Conservation (phyloP, 768 basidiomycete species). For the Mycena maculata region DNA sequence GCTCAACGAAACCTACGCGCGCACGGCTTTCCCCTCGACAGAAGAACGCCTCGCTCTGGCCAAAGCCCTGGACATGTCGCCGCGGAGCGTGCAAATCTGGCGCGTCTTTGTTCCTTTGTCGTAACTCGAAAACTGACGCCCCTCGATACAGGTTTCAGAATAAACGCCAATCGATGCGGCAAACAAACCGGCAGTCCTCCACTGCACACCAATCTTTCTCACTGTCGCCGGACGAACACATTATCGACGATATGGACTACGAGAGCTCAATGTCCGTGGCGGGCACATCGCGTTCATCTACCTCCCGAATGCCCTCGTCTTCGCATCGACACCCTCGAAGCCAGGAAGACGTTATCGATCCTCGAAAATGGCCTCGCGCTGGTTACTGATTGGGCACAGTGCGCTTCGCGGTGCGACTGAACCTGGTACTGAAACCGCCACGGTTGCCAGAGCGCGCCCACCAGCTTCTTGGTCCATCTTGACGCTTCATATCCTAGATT, state of each 20-base stretch:
- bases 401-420: no score
- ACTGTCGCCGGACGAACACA: constrained; percentile 51
- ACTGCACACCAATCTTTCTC: constrained; percentile 64
- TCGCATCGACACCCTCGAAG: constrained; percentile 59
- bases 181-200: constrained; percentile 76
- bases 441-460: constrained; percentile 42
- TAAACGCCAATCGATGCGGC: constrained; percentile 85
- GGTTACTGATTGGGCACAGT: no score
- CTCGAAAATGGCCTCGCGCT: constrained; percentile 63
- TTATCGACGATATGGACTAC: constrained; percentile 54
- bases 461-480: constrained; percentile 27
- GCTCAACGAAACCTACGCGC: constrained; percentile 81
- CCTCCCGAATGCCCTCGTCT: constrained; percentile 43
- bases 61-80: constrained; percentile 83
- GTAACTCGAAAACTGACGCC: constrained; percentile 29
- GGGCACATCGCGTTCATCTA: constrained; percentile 45
- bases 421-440: constrained; percentile 58
- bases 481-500: constrained; percentile 29
- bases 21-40: constrained; percentile 89
- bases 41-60: constrained; percentile 86
- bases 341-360: constrained; percentile 56
- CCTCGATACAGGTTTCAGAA: constrained; percentile 80
- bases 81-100: constrained; percentile 91
- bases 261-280: constrained; percentile 47
- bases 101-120: constrained; percentile 47